Base-by-base conservation (phyloP, 2,329 filamentous ascomycete species). In the Phyllosticta paracitricarpa region DNA sequence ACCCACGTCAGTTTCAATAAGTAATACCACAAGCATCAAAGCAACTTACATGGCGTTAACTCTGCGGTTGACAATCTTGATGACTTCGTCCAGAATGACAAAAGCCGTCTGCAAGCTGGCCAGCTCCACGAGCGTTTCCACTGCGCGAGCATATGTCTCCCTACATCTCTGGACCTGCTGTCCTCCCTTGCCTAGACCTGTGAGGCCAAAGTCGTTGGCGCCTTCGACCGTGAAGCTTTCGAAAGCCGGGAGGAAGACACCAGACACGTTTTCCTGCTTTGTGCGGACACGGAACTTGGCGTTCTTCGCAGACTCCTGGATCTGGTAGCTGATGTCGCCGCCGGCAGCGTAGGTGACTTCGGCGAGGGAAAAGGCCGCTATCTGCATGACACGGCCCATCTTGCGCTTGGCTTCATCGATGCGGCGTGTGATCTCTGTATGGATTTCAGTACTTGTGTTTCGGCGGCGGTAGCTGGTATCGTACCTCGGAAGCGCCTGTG, bases 351-450 rank as follows among this genome's bases (percentile, higher is more conserved):
- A 99, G 56, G 91, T 96, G 61, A 99, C 94, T 78, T 97, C 94
- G 63, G 94, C 94, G 19, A 99, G 83, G 53, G 93, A 97, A 78
- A 99, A 97, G 54, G 94, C 92, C 51, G 94, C 94, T 71, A 99
- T 96, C 76, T 97, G 93, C 94, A 99, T 99, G 48, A 99, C 94
- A 35, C 93, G 85, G 62, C 94, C 94, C 93, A 99, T 99, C 81
- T 99, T 99, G 69, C 92, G 89, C 78, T 99, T 99, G 52, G 94
- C 94, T 76, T 99, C 94, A 79, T 99, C 93, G 76, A 99, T 99
- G 71, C 94, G 89, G 74, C 87, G 86, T 57, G 94, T 97, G 71
- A 99, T 99, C 71, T 99, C 94, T 75, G 64, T 58, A 64, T 24
- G 54, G 35, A 40, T 57, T 30, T 61, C 54, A 61, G 59, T 48